Evolutionary conservation across 176 grass and related monocot genomes (phyloP).

Genomic region (Melocanna baccifera): DNA sequence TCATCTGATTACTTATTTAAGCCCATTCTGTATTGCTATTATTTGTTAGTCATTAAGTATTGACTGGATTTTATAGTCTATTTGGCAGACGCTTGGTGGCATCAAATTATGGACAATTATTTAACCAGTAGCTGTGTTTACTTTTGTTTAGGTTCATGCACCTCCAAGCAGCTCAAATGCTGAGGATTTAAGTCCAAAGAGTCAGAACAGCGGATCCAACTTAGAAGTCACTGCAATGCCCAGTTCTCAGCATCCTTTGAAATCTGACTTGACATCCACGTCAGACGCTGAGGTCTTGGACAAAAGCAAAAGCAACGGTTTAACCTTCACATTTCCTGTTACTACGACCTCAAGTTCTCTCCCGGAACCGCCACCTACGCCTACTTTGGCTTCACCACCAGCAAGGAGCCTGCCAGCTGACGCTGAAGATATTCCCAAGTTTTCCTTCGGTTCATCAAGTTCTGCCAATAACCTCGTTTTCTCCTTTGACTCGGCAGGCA

Average conservation of each 20-base stretch:
- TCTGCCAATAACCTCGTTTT: conserved; percentile 21
- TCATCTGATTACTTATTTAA: not conserved
- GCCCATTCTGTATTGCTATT: not conserved
- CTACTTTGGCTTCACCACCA: conserved; percentile 34
- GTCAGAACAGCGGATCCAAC: not conserved
- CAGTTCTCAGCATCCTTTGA: not conserved
- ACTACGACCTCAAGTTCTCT: conserved; percentile 26
- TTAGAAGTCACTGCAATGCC: conserved; percentile 3
- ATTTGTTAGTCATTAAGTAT: not conserved
- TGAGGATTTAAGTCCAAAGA: not conserved
- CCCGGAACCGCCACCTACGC: conserved; percentile 47
- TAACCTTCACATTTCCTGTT: conserved; percentile 51
- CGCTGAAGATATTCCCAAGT: conserved; percentile 32
- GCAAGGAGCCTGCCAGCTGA: conserved; percentile 13
- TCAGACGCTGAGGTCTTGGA: not conserved
- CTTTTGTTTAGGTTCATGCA: conserved; percentile 16
- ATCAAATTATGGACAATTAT: not conserved
- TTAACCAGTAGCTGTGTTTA: conserved; percentile 12
- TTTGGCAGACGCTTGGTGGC: not conserved
- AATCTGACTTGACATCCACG: not conserved
- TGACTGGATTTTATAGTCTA: not conserved
- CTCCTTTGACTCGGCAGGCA: not conserved
- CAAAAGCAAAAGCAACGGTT: conserved; percentile 35
- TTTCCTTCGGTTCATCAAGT: conserved; percentile 38
- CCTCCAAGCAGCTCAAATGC: conserved; percentile 19